Conservation (phyloP, 2,329 filamentous ascomycete species). For the Camptophora hylomeconis region DNA sequence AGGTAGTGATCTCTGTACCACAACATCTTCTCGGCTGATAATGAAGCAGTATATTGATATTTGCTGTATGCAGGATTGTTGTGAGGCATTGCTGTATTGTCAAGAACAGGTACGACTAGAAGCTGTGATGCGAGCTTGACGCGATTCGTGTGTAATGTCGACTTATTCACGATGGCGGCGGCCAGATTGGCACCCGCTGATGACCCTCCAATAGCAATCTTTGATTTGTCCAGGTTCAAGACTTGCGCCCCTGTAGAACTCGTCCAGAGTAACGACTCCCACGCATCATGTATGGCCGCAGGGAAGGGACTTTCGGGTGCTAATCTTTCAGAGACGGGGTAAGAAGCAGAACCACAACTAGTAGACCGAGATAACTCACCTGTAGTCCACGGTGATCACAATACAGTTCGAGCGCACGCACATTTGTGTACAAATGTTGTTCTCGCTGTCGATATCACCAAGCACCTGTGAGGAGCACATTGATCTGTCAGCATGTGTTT, state of each 20-base stretch:
- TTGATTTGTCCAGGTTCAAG: conserved; percentile 20
- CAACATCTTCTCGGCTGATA: conserved; percentile 45
- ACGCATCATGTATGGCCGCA: conserved; percentile 44
- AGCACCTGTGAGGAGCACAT: no score
- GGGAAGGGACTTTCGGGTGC: conserved; percentile 46
- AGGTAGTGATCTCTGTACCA: conserved; percentile 50
- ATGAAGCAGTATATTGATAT: conserved; percentile 38
- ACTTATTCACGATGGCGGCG: conserved; percentile 40
- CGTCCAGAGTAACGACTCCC: conserved; percentile 41
- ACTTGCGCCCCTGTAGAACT: conserved; percentile 15
- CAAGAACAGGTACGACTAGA: conserved; percentile 44
- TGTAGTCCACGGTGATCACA: conserved; percentile 43
- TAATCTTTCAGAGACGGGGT: conserved; percentile 27
- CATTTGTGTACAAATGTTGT: conserved; percentile 42
- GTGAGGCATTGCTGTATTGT: conserved; percentile 39
- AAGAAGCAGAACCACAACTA: background rate
- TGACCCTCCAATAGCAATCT: conserved; percentile 33
- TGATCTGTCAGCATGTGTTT: no score
- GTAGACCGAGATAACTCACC: conserved; percentile 24
- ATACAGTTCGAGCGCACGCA: conserved; percentile 38
- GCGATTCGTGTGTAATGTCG: conserved; percentile 21
- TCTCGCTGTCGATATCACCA: conserved; percentile 46
- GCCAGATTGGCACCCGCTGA: conserved; percentile 43
- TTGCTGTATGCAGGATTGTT: conserved; percentile 37
- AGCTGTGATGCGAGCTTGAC: conserved; percentile 34